Evolutionary conservation across 345 rosid genomes (phyloP), one percentile per base, ranked within the genome.

Genomic region (Lepidium sativum): DNA sequence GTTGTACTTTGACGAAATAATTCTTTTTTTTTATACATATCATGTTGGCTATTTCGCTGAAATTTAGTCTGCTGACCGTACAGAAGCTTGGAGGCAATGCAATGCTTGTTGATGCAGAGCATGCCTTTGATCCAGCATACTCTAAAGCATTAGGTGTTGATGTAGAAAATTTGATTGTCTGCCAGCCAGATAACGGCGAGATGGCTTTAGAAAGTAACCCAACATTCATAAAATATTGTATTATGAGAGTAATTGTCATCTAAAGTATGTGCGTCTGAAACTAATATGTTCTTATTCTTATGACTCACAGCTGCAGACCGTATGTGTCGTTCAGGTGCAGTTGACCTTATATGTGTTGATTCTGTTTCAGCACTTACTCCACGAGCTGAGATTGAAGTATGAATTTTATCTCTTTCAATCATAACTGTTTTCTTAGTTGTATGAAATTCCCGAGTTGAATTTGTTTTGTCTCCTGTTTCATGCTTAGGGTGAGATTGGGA

Each of bases 91-190:
- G 98, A 58, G 97, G 98, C 79, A 87, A 87, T 71, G 97, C 98
- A 13, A 92, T 89, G 97, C 98, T 89, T 76, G 97, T 92, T 75
- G 97, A 89, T 78, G 98, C 98, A 51, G 98, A 92, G 80, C 98
- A 92, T 68, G 98, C 98, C 69, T 92, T 92, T 81, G 98, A 92
- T 80, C 97, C 97, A 38, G 66, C 98, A 25, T 92, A 92, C 78
- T 92, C 98, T 52, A 92, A 86, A 80, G 87, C 98, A 55, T 43
- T 89, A 73, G 97, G 97, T 3, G 96, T 87, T 47, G 96, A 89
- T 80, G 97, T 92, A 10, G 97, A 89, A 53, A 92, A 87, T 72
- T 66, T 92, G 73, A 89, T 89, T 15, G 98, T 89, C 54, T 89
- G 94, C 75, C 97, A 85, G 75, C 96, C 98, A 58, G 98, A 87